These are phyloP conservation scores for Leishmania gerbilli DNA, from an alignment of 208 protist species.

Conservation along the genomic window DNA sequence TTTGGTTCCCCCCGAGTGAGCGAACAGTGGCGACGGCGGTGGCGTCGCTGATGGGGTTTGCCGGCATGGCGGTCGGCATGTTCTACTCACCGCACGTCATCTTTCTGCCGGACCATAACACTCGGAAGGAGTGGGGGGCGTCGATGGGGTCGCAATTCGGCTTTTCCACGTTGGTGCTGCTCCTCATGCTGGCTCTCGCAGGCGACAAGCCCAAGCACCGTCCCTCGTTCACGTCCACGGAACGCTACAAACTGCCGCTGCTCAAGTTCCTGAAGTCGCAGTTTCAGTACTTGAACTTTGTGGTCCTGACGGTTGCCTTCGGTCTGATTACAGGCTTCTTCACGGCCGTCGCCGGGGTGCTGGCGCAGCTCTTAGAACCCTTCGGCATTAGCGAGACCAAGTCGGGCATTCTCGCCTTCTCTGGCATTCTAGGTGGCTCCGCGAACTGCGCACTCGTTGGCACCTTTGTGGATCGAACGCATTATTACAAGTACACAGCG, in stretches of 20 bases:
- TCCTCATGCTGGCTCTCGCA: conserved; percentile 27
- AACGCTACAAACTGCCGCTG: conserved; percentile 20
- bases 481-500: conserved; percentile 38
- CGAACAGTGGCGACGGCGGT: conserved; percentile 52
- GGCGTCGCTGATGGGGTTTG: conserved; percentile 45
- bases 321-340: conserved; percentile 40
- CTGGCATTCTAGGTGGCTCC: conserved; percentile 47
- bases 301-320: conserved; percentile 42
- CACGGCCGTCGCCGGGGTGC: conserved; percentile 39
- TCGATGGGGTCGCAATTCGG: conserved; percentile 41
- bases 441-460: conserved; percentile 41
- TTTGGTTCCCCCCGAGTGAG: conserved; percentile 56
- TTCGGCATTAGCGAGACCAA: conserved; percentile 43
- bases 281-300: conserved; percentile 33
- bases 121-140: conserved; percentile 22
- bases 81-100: conserved; percentile 60
- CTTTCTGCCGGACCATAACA: conserved; percentile 29
- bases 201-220: conserved; percentile 29
- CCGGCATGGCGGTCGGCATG: conserved; percentile 65
- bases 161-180: conserved; percentile 24
- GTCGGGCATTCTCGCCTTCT: conserved; percentile 43
- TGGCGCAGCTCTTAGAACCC: conserved; percentile 52
- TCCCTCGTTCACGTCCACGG: conserved; percentile 35
- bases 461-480: conserved; percentile 31
- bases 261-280: conserved; percentile 28